Base-by-base conservation (phyloP, 805 yeast species). In the Lipomyces spencermartinsiae region DNA sequence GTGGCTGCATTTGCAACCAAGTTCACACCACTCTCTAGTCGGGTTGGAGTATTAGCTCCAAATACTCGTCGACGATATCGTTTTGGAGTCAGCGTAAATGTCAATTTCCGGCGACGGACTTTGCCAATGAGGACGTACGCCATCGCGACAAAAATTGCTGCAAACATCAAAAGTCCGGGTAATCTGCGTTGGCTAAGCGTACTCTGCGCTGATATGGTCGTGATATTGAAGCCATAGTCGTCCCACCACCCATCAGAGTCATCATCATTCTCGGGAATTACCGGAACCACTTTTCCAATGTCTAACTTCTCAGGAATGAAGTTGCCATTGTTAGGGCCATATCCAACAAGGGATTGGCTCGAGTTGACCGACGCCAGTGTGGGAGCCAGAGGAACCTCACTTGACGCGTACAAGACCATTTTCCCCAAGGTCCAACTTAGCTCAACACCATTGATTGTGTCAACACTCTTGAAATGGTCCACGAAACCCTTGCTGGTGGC, bases 351-450 rank as follows among this genome's bases (percentile, higher is more conserved):
- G 29, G 33, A 54, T 4, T 12, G 31, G n/a, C 35, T 33, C 37
- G 51, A 43, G 4, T 25, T 25, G 4, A 58, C 58, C n/a, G 57
- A 19, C n/a, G 61, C 65, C 9, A 34, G 53, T 31, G 53, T 49
- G 8, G 63, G 59, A 1, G 58, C n/a, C 8, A 60, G 55, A 2
- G 73, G 70, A 9, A 91, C 83, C 70, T 87, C 88, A 16, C 93
- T 86, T 0, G 97, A 87, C 0, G 97, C 97, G 77, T 88, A 91
- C 12, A 94, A 77, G 3, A 95, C 76, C 34, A 93, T 92, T 74
- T 90, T 89, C 4, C 99, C 99, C 46, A 95, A 77, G 0, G 98
- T 94, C 99, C 99, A 95, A 0, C 97, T 90, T 19, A 95, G 81
- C 73, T 95, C 99, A 4, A 87, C 86, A 1, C 96, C 97, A 67